A percentile compares a stretch with the other conserved stretches of the same genome.
These are phyloP conservation scores for Saccharum officinarum DNA, from an alignment of 176 grass and related monocot genomes.

Conservation along the genomic window DNA sequence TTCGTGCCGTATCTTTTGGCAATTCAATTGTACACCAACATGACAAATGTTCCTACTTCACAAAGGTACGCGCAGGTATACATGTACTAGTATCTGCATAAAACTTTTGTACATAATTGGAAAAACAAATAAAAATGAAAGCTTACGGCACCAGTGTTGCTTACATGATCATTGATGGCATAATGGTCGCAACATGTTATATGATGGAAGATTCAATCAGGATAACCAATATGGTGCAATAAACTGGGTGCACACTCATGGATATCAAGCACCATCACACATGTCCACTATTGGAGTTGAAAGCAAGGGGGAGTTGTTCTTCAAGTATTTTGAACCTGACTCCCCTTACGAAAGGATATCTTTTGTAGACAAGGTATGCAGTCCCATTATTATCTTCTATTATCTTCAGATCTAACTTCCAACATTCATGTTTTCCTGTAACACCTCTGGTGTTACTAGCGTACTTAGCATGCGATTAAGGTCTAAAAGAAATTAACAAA, in stretches of 20 bases:
- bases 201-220: background rate
- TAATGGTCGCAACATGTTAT: background rate
- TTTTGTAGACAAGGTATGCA: conserved; percentile 55
- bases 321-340: conserved; percentile 54
- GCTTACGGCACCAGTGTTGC: background rate
- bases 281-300: background rate
- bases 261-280: conserved; percentile 2
- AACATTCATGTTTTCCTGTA: background rate
- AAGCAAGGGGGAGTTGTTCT: conserved; percentile 39
- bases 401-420: background rate
- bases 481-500: too few relatives aligned
- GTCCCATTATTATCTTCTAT: background rate
- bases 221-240: background rate
- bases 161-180: background rate
- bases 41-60: background rate
- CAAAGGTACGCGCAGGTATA: conserved; percentile 19
- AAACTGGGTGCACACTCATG: background rate
- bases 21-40: conserved; percentile 59
- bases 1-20: conserved; percentile 75
- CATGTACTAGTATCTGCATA: background rate
- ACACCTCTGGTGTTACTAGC: too few relatives aligned
- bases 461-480: too few relatives aligned
- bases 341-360: conserved; percentile 62
- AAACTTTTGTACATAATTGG: background rate
- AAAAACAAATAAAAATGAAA: background rate